Percentiles rank a stretch among this genome's conserved stretches.
These are phyloP conservation scores for Huntiella omanensis DNA, from an alignment of 2,329 filamentous ascomycete genomes.

Conservation along the genomic window DNA sequence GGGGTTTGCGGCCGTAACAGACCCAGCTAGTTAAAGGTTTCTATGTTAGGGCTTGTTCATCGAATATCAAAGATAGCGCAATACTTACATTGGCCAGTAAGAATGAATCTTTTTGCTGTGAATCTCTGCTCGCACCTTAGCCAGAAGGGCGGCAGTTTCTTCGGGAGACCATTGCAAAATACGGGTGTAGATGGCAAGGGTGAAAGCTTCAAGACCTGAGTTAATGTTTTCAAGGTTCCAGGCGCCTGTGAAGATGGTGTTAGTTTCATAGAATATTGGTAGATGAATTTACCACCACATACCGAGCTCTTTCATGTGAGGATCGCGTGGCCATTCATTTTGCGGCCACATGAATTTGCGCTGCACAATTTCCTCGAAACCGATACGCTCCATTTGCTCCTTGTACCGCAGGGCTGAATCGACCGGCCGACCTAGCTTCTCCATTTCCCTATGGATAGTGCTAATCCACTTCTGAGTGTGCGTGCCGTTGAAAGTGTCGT, in stretches of 20 bases:
- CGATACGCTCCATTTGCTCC: conserved; percentile 27
- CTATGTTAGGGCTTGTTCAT: not conserved
- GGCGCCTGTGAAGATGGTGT: conserved; percentile 13
- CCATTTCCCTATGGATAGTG: conserved; percentile 17
- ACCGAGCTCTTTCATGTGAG: conserved; percentile 32
- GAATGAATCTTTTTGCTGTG: conserved; percentile 16
- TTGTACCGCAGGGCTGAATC: conserved; percentile 17
- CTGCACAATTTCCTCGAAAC: conserved; percentile 33
- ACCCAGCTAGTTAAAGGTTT: not conserved
- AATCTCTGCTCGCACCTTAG: conserved; percentile 17
- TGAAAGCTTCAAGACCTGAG: conserved; percentile 16
- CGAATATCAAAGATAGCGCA: not conserved
- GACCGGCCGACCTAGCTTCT: conserved; percentile 16
- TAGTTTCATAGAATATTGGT: conserved; percentile 11
- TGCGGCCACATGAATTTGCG: conserved; percentile 29
- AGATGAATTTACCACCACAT: conserved; percentile 2
- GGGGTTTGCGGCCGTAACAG: not conserved
- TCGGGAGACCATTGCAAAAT: conserved; percentile 16
- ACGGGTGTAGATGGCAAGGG: conserved; percentile 18
- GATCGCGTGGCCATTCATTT: conserved; percentile 32
- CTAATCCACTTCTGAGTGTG: conserved; percentile 16
- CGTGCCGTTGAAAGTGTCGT: conserved; percentile 16
- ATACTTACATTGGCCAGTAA: conserved; percentile 19
- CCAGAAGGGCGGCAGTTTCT: conserved; percentile 16
- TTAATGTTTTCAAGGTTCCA: conserved; percentile 14